Evolutionary conservation across 1,284 basidiomycete genomes (phyloP).

Genomic region (Porodaedalea pini): DNA sequence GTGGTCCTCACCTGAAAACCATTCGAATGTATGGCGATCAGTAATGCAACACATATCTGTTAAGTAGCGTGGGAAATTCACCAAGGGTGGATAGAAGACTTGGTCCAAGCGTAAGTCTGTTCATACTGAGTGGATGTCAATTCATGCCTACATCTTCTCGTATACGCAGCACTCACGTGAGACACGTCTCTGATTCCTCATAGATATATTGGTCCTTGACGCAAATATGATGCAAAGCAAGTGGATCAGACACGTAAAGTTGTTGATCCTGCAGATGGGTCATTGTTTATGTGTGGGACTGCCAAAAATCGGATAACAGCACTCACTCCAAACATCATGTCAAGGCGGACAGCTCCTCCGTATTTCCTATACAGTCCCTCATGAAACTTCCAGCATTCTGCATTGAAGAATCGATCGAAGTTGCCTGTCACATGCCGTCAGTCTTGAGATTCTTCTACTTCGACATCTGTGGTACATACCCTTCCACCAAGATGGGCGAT

Average conservation of each 20-base stretch:
- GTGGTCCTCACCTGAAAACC: constrained; percentile 26
- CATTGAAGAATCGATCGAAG: constrained; percentile 43
- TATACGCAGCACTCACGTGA: constrained; percentile 21
- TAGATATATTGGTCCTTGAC: constrained; percentile 33
- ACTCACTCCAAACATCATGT: constrained; percentile 51
- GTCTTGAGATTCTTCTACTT: not conserved
- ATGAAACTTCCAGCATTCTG: constrained; percentile 44
- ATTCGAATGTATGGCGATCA: not conserved
- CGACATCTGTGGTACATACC: constrained; percentile 26
- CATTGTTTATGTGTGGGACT: not conserved
- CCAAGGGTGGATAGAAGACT: constrained; percentile 26
- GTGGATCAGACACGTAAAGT: constrained; percentile 22
- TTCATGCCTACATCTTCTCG: not conserved
- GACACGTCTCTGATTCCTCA: constrained; percentile 25
- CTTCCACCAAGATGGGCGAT: constrained; percentile 38
- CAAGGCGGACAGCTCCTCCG: constrained; percentile 46
- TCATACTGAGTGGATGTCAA: constrained; percentile 15
- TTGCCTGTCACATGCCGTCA: constrained; percentile 37
- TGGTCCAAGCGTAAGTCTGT: constrained; percentile 22
- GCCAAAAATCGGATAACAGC: not conserved
- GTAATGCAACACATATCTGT: not conserved
- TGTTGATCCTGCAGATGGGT: constrained; percentile 2
- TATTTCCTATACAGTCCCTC: constrained; percentile 40
- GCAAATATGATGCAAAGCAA: constrained; percentile 30
- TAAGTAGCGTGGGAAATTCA: constrained; percentile 21